phyloP scores from a whole-genome alignment of 345 rosid genomes.

The Moringa oleifera region DNA sequence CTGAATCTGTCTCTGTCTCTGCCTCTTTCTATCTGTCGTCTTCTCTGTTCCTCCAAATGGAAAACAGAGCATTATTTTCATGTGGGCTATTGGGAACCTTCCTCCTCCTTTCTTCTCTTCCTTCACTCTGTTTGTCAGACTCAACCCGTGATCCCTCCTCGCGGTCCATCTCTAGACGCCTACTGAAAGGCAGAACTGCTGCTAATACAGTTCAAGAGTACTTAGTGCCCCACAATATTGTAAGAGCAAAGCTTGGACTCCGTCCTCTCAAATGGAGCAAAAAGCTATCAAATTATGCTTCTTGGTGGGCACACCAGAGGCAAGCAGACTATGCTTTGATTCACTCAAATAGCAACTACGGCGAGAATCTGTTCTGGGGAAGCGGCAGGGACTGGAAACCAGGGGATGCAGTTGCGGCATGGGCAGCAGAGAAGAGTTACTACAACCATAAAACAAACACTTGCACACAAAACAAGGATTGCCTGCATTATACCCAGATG shows the following conservation, averaged over 20 bases:
- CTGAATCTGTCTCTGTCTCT: too few relatives aligned
- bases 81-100: constrained; percentile 10
- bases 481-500: constrained; percentile 59
- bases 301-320: constrained; percentile 33
- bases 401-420: constrained; percentile 36
- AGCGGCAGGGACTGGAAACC: constrained; percentile 50
- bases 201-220: not conserved
- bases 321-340: constrained; percentile 39
- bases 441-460: constrained; percentile 38
- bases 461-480: constrained; percentile 33
- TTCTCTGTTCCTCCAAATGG: too few relatives aligned
- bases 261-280: constrained; percentile 57
- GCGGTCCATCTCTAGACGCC: constrained; percentile 12
- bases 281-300: constrained; percentile 41
- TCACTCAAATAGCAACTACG: constrained; percentile 50
- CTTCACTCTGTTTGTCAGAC: constrained; percentile 5
- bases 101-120: constrained; percentile 21
- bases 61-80: constrained; percentile 11
- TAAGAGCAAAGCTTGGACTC: constrained; percentile 39
- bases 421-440: constrained; percentile 47
- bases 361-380: constrained; percentile 64
- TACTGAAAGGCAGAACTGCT: not conserved
- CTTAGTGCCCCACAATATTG: constrained; percentile 39
- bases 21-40: too few relatives aligned
- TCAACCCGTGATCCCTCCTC: constrained; percentile 2